Percentiles rank a stretch among this genome's conserved stretches.
Evolutionary conservation across 176 grass and related monocot species (phyloP).

Genomic region (Carex cristatella): DNA sequence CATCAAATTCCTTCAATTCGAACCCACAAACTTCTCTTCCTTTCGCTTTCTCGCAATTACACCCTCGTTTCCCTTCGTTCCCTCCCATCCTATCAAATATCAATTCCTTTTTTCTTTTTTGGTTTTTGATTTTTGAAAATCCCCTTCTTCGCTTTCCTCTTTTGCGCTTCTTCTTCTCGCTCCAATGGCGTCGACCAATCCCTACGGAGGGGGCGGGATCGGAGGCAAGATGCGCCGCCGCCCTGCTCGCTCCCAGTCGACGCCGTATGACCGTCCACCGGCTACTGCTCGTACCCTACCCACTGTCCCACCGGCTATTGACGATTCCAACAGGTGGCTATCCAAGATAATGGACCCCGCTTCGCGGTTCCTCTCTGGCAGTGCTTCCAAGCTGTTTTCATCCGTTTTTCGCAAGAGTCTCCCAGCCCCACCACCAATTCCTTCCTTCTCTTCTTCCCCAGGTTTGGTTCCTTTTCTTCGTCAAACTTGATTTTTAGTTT

Average conservation of each 20-base stretch:
- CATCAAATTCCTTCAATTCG: background rate
- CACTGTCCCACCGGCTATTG: background rate
- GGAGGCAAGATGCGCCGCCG: conserved; percentile 80
- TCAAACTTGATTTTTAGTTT: background rate
- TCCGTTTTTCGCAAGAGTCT: conserved; percentile 72
- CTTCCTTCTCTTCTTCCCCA: background rate
- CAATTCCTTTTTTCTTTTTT: background rate
- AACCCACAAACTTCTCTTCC: background rate
- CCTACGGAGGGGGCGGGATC: conserved; percentile 25
- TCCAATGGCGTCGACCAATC: conserved; percentile 44
- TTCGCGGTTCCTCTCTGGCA: conserved; percentile 61
- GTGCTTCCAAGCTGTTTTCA: conserved; percentile 69
- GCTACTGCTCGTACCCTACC: conserved; percentile 30
- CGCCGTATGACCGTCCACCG: conserved; percentile 60
- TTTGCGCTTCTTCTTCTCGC: background rate
- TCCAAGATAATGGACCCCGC: conserved; percentile 77
- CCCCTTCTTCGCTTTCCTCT: background rate
- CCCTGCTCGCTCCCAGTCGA: conserved; percentile 28
- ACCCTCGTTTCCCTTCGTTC: background rate
- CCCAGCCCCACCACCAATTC: background rate
- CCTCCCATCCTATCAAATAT: conserved; percentile 1
- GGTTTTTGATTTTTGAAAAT: background rate
- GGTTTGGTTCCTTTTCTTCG: conserved; percentile 3
- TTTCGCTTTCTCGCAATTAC: background rate
- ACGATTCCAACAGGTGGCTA: conserved; percentile 43